Percentiles rank a stretch among this genome's conserved stretches.
These are phyloP conservation scores for Fistulinella staudtii DNA, from an alignment of 1,284 basidiomycete genomes.

Conservation along the genomic window DNA sequence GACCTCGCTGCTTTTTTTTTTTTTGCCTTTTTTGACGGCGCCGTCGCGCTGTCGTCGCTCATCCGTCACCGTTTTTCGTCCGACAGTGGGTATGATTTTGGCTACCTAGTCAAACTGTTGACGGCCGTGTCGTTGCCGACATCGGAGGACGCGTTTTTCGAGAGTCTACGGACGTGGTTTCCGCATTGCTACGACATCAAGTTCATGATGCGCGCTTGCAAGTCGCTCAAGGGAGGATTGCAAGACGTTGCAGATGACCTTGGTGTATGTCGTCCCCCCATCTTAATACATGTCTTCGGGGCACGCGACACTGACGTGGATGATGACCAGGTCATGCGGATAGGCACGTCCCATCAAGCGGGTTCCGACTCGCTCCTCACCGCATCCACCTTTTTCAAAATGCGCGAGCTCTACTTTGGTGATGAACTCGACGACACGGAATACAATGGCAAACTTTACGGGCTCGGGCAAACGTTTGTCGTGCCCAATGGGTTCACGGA, in stretches of 20 bases:
- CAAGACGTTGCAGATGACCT: conserved; percentile 96
- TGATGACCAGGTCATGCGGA: conserved; percentile 48
- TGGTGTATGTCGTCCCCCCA: conserved; percentile 51
- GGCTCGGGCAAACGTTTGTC: conserved; percentile 72
- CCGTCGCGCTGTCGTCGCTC: background rate
- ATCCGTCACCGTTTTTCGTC: too few species aligned
- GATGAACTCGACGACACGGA: conserved; percentile 78
- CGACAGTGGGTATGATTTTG: conserved; percentile 98
- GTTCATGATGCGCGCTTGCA: conserved; percentile 88
- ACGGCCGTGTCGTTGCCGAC: conserved; percentile 86
- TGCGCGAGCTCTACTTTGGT: conserved; percentile 88
- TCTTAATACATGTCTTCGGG: conserved; percentile 1
- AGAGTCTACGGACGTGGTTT: conserved; percentile 89
- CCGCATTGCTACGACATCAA: conserved; percentile 98
- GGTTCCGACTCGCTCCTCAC: conserved; percentile 95
- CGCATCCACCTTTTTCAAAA: conserved; percentile 93
- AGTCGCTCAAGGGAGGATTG: conserved; percentile 88
- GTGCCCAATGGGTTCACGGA: conserved; percentile 62
- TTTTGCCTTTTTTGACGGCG: background rate
- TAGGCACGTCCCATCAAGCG: conserved; percentile 93
- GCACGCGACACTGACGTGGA: too few species aligned
- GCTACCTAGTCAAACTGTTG: conserved; percentile 95
- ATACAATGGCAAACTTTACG: conserved; percentile 74
- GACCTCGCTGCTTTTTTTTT: conserved; percentile 4
- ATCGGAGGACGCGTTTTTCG: conserved; percentile 89